Conservation (phyloP, 805 yeast species). For the Candida adriatica region DNA sequence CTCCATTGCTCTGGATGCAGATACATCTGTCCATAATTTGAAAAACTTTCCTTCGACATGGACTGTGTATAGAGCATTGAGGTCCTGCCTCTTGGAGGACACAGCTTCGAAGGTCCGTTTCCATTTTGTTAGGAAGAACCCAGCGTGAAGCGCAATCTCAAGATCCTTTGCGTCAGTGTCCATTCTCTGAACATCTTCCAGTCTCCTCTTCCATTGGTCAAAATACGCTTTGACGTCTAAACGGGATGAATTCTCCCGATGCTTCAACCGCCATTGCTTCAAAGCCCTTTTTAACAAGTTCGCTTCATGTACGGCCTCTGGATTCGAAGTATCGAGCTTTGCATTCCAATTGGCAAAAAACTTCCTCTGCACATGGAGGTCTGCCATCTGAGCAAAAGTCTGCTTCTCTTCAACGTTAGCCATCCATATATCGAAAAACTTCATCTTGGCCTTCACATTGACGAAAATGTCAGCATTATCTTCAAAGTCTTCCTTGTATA, state of each 20-base stretch:
- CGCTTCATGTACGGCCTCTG: slow-evolving; percentile 5
- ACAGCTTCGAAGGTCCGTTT: slow-evolving; percentile 1
- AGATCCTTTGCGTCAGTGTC: slow-evolving; percentile 10
- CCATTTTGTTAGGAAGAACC: slow-evolving; percentile 23
- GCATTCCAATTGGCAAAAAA: slow-evolving; percentile 14
- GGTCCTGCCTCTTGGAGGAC: not conserved
- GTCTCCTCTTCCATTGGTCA: slow-evolving; percentile 10
- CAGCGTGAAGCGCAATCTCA: slow-evolving; percentile 19
- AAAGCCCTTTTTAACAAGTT: slow-evolving; percentile 3
- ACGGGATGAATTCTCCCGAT: not conserved
- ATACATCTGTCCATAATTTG: slow-evolving; percentile 7
- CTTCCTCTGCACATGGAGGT: slow-evolving; percentile 9
- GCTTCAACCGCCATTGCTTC: slow-evolving; percentile 11
- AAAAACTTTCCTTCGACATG: slow-evolving; percentile 1
- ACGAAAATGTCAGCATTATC: slow-evolving; percentile 17
- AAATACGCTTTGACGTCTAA: not conserved
- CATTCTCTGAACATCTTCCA: not conserved
- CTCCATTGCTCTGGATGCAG: slow-evolving; percentile 7
- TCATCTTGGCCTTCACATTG: slow-evolving; percentile 10
- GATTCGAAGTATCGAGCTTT: slow-evolving; percentile 2
- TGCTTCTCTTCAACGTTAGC: slow-evolving; percentile 8
- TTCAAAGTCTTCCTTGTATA: slow-evolving; percentile 13
- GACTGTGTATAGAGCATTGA: slow-evolving; percentile 1
- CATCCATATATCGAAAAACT: slow-evolving; percentile 18
- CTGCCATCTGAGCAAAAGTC: slow-evolving; percentile 10